Conservation (phyloP, 2,329 filamentous ascomycete species). For the Monilinia vaccinii-corymbosi region DNA sequence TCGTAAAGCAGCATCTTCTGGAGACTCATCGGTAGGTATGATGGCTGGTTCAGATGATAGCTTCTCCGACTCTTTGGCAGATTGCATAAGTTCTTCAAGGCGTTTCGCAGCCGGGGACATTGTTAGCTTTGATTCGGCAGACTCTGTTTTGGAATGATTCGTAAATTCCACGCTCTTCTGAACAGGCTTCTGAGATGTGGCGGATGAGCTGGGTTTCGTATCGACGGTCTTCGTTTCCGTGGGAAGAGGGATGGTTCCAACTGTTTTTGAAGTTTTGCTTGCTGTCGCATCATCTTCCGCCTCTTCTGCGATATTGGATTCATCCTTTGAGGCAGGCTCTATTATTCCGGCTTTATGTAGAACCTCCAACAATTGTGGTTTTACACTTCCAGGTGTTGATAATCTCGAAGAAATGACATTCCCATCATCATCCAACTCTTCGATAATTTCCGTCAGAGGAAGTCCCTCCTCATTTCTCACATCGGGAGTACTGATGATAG, state of each 20-base stretch:
- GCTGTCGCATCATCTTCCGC: slow-evolving; percentile 9
- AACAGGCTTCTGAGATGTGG: slow-evolving; percentile 13
- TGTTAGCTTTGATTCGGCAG: slow-evolving; percentile 15
- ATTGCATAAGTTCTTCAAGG: slow-evolving; percentile 47
- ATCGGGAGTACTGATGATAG: slow-evolving; percentile 50
- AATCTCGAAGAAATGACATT: slow-evolving; percentile 66
- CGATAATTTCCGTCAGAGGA: slow-evolving; percentile 82
- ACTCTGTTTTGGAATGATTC: slow-evolving; percentile 45
- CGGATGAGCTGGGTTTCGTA: neutral
- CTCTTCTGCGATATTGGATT: slow-evolving; percentile 5
- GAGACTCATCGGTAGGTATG: slow-evolving; percentile 64
- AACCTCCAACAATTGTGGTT: slow-evolving; percentile 60
- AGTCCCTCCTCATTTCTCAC: slow-evolving; percentile 58
- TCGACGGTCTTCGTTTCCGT: neutral
- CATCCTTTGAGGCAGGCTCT: slow-evolving; percentile 7
- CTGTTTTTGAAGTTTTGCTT: slow-evolving; percentile 5
- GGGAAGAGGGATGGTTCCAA: neutral
- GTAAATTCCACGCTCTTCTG: slow-evolving; percentile 57
- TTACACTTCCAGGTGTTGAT: slow-evolving; percentile 57
- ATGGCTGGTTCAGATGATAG: slow-evolving; percentile 36
- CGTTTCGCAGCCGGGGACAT: slow-evolving; percentile 29
- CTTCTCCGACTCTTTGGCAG: slow-evolving; percentile 45
- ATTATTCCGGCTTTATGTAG: slow-evolving; percentile 67
- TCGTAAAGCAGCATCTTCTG: slow-evolving; percentile 71
- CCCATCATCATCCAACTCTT: slow-evolving; percentile 84